Conservation (phyloP, 192 early-diverging fungal genomes). For the Chytriomyces sp. region DNA sequence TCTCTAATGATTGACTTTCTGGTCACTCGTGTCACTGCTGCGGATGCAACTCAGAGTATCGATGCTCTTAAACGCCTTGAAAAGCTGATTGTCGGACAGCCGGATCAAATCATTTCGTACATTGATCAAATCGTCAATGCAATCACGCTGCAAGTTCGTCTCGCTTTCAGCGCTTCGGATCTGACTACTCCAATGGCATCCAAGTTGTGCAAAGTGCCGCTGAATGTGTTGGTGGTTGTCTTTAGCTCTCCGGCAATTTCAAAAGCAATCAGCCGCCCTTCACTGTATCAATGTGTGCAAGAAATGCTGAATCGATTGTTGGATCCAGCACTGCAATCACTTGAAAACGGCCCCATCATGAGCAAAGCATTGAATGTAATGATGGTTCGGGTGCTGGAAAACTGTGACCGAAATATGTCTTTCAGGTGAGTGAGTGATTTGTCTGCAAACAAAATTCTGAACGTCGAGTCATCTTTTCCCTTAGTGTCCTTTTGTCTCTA, state of each 20-base stretch:
- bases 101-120: slow-evolving; percentile 62
- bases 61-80: slow-evolving; percentile 81
- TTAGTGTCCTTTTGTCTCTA: slow-evolving; percentile 73
- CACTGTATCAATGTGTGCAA: slow-evolving; percentile 71
- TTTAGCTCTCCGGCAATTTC: slow-evolving; percentile 77
- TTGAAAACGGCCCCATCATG: slow-evolving; percentile 66
- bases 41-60: slow-evolving; percentile 66
- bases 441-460: background rate
- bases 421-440: slow-evolving; percentile 58
- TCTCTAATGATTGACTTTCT: slow-evolving; percentile 64
- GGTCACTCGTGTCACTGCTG: slow-evolving; percentile 70
- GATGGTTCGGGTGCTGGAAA: slow-evolving; percentile 90
- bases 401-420: slow-evolving; percentile 76
- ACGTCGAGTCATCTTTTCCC: background rate
- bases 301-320: slow-evolving; percentile 81
- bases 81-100: slow-evolving; percentile 56
- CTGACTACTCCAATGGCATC: slow-evolving; percentile 52
- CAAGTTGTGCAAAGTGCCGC: slow-evolving; percentile 80
- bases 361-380: slow-evolving; percentile 81
- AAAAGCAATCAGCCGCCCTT: slow-evolving; percentile 60
- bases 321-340: slow-evolving; percentile 71
- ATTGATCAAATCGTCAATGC: slow-evolving; percentile 72
- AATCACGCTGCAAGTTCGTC: slow-evolving; percentile 74
- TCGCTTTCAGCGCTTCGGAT: slow-evolving; percentile 70
- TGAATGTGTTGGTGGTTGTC: slow-evolving; percentile 76